Evolutionary conservation across 352 stramenopile species (phyloP).

Genomic region (Phytophthora kernoviae): DNA sequence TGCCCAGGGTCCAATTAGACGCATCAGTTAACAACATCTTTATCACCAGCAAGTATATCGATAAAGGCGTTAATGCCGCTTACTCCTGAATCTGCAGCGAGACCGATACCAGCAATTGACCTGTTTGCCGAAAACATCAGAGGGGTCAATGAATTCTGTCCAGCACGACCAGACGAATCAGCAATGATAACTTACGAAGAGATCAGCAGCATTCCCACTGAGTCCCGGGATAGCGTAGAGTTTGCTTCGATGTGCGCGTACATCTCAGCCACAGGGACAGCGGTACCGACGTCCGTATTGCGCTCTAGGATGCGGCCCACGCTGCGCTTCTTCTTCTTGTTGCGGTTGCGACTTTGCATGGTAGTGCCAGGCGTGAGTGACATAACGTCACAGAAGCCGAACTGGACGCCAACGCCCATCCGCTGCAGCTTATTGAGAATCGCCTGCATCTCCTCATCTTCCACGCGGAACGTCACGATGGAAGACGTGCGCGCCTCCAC

Average conservation of each 20-base stretch:
- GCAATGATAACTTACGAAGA: constrained; percentile 58
- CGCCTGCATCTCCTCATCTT: constrained; percentile 84
- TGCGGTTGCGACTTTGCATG: constrained; percentile 57
- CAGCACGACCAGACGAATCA: constrained; percentile 2
- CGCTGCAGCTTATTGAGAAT: constrained; percentile 84
- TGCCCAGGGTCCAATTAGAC: constrained; percentile 23
- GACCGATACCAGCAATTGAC: constrained; percentile 78
- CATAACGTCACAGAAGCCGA: constrained; percentile 90
- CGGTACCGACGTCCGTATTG: constrained; percentile 81
- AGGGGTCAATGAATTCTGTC: constrained; percentile 3
- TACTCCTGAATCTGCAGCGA: constrained; percentile 78
- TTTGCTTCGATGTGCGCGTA: constrained; percentile 87
- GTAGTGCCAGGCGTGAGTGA: constrained; percentile 84
- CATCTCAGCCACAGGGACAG: constrained; percentile 87
- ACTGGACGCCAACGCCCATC: constrained; percentile 85
- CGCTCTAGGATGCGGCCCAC: constrained; percentile 75
- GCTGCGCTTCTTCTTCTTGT: constrained; percentile 61
- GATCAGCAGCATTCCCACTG: constrained; percentile 86
- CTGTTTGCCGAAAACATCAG: constrained; percentile 27
- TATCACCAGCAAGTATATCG: background rate
- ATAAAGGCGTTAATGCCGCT: constrained; percentile 4
- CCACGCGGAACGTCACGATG: constrained; percentile 87
- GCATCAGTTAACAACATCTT: constrained; percentile 2
- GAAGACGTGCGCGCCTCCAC: constrained; percentile 85
- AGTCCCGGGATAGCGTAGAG: constrained; percentile 80